A percentile compares a stretch with the other conserved stretches of the same genome.
phyloP scores from a whole-genome alignment of 306 rosid genomes.

The Malus asiatica region DNA sequence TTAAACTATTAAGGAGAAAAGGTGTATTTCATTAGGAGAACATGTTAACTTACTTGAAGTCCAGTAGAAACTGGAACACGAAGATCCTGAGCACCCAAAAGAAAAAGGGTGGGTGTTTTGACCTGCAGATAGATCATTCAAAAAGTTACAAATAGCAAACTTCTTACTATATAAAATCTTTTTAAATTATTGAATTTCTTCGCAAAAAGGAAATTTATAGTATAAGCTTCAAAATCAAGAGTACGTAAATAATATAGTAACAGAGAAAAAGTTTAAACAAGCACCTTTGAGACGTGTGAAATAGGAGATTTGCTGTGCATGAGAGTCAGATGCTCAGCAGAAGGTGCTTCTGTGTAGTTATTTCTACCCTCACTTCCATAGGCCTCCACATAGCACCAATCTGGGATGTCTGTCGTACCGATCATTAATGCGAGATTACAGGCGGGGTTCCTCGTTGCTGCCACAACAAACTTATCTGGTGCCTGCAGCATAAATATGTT shows the following conservation, averaged over 20 bases:
- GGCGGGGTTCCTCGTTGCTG: too few species aligned
- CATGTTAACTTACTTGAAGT: too few species aligned
- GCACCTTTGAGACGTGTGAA: constrained; percentile 58
- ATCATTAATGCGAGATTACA: too few species aligned
- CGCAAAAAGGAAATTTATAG: neutral
- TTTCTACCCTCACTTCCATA: too few species aligned
- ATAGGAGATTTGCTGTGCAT: constrained; percentile 71
- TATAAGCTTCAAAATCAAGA: neutral
- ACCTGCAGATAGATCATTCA: constrained; percentile 41
- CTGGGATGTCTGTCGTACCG: too few species aligned
- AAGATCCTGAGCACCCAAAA: constrained; percentile 69
- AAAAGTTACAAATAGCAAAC: constrained; percentile 2
- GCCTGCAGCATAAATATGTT: too few species aligned
- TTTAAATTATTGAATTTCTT: neutral
- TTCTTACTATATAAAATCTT: neutral
- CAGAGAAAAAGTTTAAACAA: constrained; percentile 8
- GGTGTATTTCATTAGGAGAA: too few species aligned
- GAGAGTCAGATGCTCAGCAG: constrained; percentile 47
- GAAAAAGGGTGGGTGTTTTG: constrained; percentile 70
- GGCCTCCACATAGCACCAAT: too few species aligned
- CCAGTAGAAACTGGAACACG: too few species aligned
- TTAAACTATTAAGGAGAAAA: too few species aligned
- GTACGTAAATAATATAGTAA: neutral
- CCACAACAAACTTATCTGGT: too few species aligned
- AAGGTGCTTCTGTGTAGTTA: too few species aligned